These are phyloP conservation scores for Talaromyces nanjingensis DNA, from an alignment of 495 filamentous ascomycete genomes.

Conservation along the genomic window DNA sequence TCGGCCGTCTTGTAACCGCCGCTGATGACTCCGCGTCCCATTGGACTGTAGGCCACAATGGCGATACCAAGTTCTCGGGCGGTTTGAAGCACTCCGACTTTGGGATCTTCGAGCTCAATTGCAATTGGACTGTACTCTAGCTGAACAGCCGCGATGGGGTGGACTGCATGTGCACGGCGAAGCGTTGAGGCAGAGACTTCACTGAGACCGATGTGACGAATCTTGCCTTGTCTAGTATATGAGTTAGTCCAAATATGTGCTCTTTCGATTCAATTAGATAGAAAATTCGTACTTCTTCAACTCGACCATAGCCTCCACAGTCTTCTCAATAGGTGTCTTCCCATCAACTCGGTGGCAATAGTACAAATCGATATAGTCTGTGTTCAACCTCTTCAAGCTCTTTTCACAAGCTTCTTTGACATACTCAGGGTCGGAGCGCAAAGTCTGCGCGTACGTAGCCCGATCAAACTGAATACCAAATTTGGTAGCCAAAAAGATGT, in stretches of 20 bases:
- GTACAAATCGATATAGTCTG: constrained; percentile 53
- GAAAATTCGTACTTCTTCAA: not conserved
- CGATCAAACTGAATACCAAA: constrained; percentile 33
- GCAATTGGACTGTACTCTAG: constrained; percentile 57
- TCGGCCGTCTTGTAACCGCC: constrained; percentile 34
- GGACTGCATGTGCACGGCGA: constrained; percentile 51
- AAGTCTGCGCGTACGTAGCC: constrained; percentile 1
- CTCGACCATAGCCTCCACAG: constrained; percentile 33
- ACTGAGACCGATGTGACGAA: constrained; percentile 52
- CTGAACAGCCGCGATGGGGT: constrained; percentile 54
- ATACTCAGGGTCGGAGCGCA: constrained; percentile 48
- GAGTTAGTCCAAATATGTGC: not conserved
- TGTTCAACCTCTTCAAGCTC: constrained; percentile 45
- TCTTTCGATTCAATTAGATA: not conserved
- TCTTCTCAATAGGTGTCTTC: constrained; percentile 42
- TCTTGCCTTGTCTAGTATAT: constrained; percentile 45
- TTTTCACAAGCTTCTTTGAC: constrained; percentile 41
- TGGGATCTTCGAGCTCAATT: constrained; percentile 48
- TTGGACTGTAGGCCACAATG: constrained; percentile 54
- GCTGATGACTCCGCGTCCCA: constrained; percentile 54
- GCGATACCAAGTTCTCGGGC: constrained; percentile 56
- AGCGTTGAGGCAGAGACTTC: constrained; percentile 50
- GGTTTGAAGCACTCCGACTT: constrained; percentile 42
- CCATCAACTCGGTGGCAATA: constrained; percentile 58
- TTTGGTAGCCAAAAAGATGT: constrained; percentile 54